Evolutionary conservation across 2,329 filamentous ascomycete genomes (phyloP).

Genomic region (Ceratocystis papillata): DNA sequence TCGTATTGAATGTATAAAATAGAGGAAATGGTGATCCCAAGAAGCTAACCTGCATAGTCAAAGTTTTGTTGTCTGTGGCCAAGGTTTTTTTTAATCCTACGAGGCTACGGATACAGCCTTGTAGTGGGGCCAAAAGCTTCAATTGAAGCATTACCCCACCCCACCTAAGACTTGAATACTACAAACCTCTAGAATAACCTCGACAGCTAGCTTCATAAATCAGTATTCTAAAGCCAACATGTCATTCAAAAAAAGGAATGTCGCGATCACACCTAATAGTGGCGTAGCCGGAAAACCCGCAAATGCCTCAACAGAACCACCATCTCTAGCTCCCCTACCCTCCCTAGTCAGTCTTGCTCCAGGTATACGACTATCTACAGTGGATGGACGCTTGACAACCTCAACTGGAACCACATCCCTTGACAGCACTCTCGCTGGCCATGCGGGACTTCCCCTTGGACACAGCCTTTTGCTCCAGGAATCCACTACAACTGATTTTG

Average conservation of each 20-base stretch:
- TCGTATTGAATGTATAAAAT: neutral
- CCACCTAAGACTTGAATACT: neutral
- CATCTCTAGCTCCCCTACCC: conserved; percentile 31
- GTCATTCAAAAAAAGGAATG: conserved; percentile 49
- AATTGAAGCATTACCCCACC: conserved; percentile 17
- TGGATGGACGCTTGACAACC: conserved; percentile 77
- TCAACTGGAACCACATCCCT: conserved; percentile 84
- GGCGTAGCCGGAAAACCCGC: conserved; percentile 27
- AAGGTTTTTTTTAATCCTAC: conserved; percentile 7
- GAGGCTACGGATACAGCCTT: conserved; percentile 17
- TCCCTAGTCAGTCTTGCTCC: conserved; percentile 25
- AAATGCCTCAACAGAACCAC: conserved; percentile 23
- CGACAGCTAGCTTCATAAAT: neutral
- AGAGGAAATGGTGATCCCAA: neutral
- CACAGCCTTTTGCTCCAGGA: conserved; percentile 75
- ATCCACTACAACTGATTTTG: conserved; percentile 87
- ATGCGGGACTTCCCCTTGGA: conserved; percentile 73
- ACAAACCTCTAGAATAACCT: neutral
- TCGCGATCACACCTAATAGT: conserved; percentile 37
- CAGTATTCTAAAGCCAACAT: conserved; percentile 32
- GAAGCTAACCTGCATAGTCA: neutral
- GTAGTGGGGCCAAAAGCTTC: conserved; percentile 17
- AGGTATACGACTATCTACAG: conserved; percentile 67
- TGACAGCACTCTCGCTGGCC: conserved; percentile 74
- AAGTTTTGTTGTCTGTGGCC: neutral